Conservation (phyloP, 192 early-diverging fungal species). For the Umbelopsis ramanniana region DNA sequence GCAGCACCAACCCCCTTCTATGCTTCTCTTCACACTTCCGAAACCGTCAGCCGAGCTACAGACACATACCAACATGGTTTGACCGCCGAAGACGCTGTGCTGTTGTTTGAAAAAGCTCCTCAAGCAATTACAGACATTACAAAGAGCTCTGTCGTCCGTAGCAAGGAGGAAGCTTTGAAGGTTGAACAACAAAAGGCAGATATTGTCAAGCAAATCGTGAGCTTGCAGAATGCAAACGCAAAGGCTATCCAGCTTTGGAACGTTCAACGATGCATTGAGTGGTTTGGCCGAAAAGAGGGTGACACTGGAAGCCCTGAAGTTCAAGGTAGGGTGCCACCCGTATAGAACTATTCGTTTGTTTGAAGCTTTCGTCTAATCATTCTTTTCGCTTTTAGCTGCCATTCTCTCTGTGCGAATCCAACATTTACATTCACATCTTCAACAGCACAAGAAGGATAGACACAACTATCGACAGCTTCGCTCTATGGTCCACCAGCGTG, state of each 20-base stretch:
- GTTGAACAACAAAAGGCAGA: constrained; percentile 59
- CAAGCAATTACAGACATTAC: constrained; percentile 36
- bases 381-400: constrained; percentile 66
- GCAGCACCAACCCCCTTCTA: constrained; percentile 37
- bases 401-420: constrained; percentile 89
- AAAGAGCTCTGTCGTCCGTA: constrained; percentile 34
- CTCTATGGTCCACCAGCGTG: constrained; percentile 79
- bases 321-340: constrained; percentile 65
- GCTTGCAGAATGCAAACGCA: constrained; percentile 82
- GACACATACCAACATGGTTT: constrained; percentile 55
- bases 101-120: constrained; percentile 54
- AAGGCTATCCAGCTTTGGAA: constrained; percentile 82
- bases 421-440: constrained; percentile 81
- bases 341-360: background rate
- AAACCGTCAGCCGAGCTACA: constrained; percentile 17
- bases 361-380: background rate
- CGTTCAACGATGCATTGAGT: constrained; percentile 65
- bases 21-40: constrained; percentile 36
- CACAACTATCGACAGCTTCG: constrained; percentile 87
- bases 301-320: constrained; percentile 95
- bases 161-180: constrained; percentile 43
- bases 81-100: constrained; percentile 45
- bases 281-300: constrained; percentile 75
- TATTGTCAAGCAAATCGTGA: constrained; percentile 70
- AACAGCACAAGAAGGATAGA: constrained; percentile 84